phyloP scores from a whole-genome alignment of 305 asterid genomes.

The Fraxinus sp. region DNA sequence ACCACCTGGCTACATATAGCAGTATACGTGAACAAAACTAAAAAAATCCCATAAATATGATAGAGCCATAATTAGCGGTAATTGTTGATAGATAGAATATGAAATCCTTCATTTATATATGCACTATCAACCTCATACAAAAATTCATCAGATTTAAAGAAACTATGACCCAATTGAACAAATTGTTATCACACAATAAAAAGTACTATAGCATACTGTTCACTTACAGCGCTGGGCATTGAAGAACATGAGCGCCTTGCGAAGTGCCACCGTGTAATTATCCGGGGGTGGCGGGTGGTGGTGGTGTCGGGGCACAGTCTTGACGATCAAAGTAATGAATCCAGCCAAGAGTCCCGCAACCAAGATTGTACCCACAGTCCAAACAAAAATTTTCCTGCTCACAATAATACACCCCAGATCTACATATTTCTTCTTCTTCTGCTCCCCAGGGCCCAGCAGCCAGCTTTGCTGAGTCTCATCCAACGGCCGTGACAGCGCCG shows the following conservation, averaged over 20 bases:
- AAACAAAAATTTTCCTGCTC: conserved; percentile 73
- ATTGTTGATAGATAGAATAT: background rate
- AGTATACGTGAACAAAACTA: background rate
- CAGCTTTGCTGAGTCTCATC: conserved; percentile 99
- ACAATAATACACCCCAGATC: conserved; percentile 94
- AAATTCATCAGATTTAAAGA: conserved; percentile 22
- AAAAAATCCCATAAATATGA: background rate
- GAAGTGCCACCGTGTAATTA: conserved; percentile 79
- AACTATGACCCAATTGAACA: background rate
- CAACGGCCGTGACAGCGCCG: conserved; percentile 82
- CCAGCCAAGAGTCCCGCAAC: conserved; percentile 75
- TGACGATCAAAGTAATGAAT: conserved; percentile 61
- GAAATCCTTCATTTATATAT: background rate
- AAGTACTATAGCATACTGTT: background rate
- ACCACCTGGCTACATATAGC: background rate
- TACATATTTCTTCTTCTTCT: conserved; percentile 94
- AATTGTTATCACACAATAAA: background rate
- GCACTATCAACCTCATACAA: background rate
- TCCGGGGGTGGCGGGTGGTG: conserved; percentile 76
- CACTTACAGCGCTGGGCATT: conserved; percentile 85
- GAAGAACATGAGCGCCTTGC: conserved; percentile 88
- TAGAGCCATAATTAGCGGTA: background rate
- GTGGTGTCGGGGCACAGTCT: conserved; percentile 81
- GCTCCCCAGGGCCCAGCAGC: conserved; percentile 89
- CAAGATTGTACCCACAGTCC: conserved; percentile 73